These are phyloP conservation scores for Apiotrichum siamense DNA, from an alignment of 1,284 basidiomycete genomes.

Conservation along the genomic window DNA sequence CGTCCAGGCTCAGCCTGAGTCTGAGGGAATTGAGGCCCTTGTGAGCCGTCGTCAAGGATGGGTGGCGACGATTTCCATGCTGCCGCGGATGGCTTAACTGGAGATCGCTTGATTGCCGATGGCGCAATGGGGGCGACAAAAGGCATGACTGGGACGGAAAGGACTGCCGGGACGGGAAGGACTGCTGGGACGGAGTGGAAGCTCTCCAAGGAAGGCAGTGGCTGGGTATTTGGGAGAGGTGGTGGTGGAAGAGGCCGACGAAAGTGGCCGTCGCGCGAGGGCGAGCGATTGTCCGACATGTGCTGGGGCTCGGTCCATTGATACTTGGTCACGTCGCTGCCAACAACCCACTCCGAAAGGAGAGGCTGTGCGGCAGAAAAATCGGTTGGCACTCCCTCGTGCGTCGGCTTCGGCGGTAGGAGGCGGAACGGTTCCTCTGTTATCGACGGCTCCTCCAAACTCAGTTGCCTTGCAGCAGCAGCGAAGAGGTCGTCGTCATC, in stretches of 20 bases:
- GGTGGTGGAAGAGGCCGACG: background rate
- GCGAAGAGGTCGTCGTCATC: constrained; percentile 27
- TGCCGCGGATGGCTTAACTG: background rate
- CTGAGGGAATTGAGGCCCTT: background rate
- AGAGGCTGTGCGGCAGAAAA: constrained; percentile 4
- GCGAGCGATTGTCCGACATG: no score
- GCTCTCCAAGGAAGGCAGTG: background rate
- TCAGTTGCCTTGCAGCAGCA: constrained; percentile 24
- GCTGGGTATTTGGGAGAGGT: background rate
- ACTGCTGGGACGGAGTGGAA: background rate
- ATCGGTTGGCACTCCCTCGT: background rate
- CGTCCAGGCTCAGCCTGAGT: constrained; percentile 32
- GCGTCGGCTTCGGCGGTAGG: constrained; percentile 8
- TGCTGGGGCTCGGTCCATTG: no score
- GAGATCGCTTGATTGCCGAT: no score
- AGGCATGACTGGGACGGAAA: background rate
- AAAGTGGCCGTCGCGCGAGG: no score
- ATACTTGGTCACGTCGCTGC: constrained; percentile 15
- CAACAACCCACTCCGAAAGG: constrained; percentile 29
- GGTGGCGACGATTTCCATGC: background rate
- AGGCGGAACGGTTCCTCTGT: constrained; percentile 1
- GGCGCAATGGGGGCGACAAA: background rate
- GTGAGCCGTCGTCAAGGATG: background rate
- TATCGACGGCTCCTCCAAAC: constrained; percentile 14
- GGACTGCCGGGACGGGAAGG: background rate